Evolutionary conservation across 2,329 filamentous ascomycete genomes (phyloP).

Genomic region (Penicillium janthinellum): DNA sequence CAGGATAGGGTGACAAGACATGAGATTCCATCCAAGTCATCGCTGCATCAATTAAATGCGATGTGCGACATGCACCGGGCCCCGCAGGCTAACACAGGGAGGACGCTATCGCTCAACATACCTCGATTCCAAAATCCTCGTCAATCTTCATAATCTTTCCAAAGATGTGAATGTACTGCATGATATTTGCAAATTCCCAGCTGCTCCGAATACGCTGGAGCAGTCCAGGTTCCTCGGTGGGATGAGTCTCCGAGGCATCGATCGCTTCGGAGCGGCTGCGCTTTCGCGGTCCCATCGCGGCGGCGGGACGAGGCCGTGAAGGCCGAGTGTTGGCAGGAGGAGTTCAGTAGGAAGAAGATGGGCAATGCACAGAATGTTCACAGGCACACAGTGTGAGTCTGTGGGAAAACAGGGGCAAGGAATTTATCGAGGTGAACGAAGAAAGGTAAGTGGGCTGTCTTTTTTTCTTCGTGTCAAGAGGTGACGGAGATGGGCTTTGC

Average conservation of each 20-base stretch:
- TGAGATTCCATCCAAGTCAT: conserved; percentile 1
- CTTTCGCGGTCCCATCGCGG: conserved; percentile 58
- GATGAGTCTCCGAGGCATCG: conserved; percentile 47
- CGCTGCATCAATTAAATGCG: conserved; percentile 9
- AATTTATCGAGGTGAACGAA: neutral
- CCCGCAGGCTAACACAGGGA: conserved; percentile 4
- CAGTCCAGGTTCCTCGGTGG: conserved; percentile 43
- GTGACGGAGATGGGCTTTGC: conserved; percentile 35
- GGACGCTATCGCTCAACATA: conserved; percentile 47
- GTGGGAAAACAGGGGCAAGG: neutral
- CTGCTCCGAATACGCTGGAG: conserved; percentile 77
- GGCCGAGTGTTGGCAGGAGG: conserved; percentile 26
- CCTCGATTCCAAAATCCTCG: conserved; percentile 86
- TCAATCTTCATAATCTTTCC: conserved; percentile 87
- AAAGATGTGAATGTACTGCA: conserved; percentile 92
- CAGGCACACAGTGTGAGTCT: conserved; percentile 1
- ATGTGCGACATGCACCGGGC: conserved; percentile 14
- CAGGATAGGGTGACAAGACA: neutral
- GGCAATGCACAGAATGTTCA: conserved; percentile 4
- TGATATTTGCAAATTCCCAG: conserved; percentile 94
- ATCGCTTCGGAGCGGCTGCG: conserved; percentile 59
- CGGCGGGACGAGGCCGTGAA: conserved; percentile 36
- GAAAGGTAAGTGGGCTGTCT: conserved; percentile 9
- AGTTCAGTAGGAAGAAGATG: conserved; percentile 3
- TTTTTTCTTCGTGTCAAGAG: conserved; percentile 31